Percentiles rank a stretch among this genome's conserved stretches.
phyloP scores from a whole-genome alignment of 2,329 filamentous ascomycete species.

The Fusarium guadeloupense region DNA sequence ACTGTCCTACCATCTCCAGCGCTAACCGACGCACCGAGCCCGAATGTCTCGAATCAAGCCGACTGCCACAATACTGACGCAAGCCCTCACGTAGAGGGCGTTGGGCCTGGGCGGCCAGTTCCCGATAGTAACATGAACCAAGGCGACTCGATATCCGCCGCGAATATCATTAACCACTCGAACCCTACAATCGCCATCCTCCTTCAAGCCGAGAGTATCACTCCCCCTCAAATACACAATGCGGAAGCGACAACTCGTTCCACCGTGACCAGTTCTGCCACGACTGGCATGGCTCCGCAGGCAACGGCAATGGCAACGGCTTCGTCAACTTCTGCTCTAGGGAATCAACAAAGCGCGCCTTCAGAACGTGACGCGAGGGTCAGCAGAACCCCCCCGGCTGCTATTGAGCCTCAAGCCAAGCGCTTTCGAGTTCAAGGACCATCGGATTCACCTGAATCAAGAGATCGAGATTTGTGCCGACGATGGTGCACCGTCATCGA shows the following conservation, averaged over 20 bases:
- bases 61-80: constrained; percentile 47
- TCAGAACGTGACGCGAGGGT: background rate
- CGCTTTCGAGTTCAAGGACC: constrained; percentile 18
- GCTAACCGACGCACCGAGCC: constrained; percentile 68
- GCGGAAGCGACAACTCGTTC: constrained; percentile 3
- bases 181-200: background rate
- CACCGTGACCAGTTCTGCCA: background rate
- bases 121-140: constrained; percentile 16
- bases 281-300: background rate
- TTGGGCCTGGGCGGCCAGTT: constrained; percentile 9
- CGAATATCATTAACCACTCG: constrained; percentile 8
- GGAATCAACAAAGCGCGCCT: background rate
- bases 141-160: constrained; percentile 7
- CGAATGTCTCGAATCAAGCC: constrained; percentile 48
- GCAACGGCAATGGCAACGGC: too few relatives aligned
- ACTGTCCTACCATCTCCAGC: constrained; percentile 68
- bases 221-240: background rate
- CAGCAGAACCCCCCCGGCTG: background rate
- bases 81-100: constrained; percentile 19
- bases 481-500: constrained; percentile 23
- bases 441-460: background rate
- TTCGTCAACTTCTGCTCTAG: background rate
- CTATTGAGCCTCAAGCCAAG: constrained; percentile 18
- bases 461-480: background rate
- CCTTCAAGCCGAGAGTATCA: background rate